Conservation (phyloP, 208 protist genomes). For the Leishmania amazonensis region DNA sequence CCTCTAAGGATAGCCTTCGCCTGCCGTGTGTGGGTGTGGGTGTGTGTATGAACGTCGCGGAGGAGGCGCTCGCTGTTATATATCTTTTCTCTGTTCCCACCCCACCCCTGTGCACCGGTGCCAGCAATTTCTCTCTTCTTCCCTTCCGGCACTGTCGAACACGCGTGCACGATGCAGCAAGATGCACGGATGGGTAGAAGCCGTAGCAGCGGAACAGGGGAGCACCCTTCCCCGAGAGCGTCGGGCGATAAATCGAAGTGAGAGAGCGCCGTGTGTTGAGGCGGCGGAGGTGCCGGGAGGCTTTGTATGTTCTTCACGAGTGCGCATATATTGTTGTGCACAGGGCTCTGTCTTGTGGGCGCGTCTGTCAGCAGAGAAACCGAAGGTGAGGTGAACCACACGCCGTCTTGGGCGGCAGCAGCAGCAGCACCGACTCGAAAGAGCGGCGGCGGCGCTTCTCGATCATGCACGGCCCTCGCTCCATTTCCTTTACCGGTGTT, state of each 20-base stretch:
- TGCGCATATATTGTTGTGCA: background rate
- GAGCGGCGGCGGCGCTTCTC: background rate
- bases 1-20: background rate
- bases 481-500: background rate
- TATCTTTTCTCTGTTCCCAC: background rate
- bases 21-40: background rate
- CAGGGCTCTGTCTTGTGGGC: background rate
- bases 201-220: background rate
- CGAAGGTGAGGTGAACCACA: background rate
- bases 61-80: background rate
- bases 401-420: too few relatives aligned
- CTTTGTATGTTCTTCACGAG: background rate
- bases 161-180: background rate
- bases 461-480: background rate
- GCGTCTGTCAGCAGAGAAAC: background rate
- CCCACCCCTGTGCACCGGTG: background rate
- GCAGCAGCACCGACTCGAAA: background rate
- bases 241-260: background rate
- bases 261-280: background rate
- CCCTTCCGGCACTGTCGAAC: background rate
- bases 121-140: background rate
- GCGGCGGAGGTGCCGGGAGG: background rate
- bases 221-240: background rate
- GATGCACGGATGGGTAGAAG: background rate
- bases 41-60: background rate